A percentile compares a stretch with the other conserved stretches of the same genome.
Evolutionary conservation across 257 asterid species (phyloP).

Genomic region (Orobanche coerulescens): DNA sequence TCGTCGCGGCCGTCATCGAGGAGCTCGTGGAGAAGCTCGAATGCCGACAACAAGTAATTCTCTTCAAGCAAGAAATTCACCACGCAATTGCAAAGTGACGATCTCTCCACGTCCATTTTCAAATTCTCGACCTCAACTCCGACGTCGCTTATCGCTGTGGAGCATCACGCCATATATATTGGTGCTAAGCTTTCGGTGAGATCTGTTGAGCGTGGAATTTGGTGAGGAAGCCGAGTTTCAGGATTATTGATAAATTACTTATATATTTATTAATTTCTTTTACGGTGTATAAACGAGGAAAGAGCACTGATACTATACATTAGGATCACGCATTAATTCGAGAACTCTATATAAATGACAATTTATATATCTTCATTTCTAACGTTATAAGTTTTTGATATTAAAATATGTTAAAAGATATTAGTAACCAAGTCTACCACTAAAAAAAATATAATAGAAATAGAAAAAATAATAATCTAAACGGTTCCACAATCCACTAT

Average conservation of each 20-base stretch:
- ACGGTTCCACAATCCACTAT: no score
- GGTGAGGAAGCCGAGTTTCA: conserved; percentile 15
- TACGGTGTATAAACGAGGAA: background rate
- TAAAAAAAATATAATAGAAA: no score
- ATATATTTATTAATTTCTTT: background rate
- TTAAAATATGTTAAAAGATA: no score
- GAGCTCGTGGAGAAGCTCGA: conserved; percentile 95
- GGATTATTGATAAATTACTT: background rate
- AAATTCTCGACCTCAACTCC: conserved; percentile 22
- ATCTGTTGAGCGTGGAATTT: conserved; percentile 31
- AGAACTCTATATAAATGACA: no score
- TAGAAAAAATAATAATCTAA: no score
- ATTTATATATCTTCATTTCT: no score
- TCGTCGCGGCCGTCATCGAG: conserved; percentile 88
- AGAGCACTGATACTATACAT: background rate
- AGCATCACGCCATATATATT: conserved; percentile 29
- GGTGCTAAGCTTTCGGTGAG: conserved; percentile 23
- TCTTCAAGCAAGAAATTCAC: conserved; percentile 88
- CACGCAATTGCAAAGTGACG: conserved; percentile 92
- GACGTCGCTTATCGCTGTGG: conserved; percentile 20
- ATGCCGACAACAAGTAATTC: conserved; percentile 83
- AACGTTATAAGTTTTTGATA: no score
- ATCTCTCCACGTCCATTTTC: conserved; percentile 91
- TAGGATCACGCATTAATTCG: no score
- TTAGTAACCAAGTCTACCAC: no score